Evolutionary conservation across 768 basidiomycete species (phyloP).

Genomic region (Mycena belliarum): DNA sequence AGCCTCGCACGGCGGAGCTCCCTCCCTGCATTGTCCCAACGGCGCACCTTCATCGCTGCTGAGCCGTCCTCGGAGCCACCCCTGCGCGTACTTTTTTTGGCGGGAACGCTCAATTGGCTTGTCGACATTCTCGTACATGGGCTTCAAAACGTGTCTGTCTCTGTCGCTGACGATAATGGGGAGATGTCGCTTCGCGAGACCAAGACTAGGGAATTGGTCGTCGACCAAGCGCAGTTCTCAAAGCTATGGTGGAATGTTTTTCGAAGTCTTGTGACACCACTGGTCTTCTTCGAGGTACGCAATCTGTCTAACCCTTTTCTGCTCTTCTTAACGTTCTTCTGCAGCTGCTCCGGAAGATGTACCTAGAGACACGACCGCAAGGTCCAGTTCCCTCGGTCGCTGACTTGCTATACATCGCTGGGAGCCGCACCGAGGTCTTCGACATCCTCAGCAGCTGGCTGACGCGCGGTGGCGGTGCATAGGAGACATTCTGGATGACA

Average conservation of each 20-base stretch:
- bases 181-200: slow-evolving; percentile 78
- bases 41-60: slow-evolving; percentile 55
- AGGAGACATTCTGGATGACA: slow-evolving; percentile 78
- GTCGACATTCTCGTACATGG: slow-evolving; percentile 80
- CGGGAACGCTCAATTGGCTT: slow-evolving; percentile 73
- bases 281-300: slow-evolving; percentile 84
- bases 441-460: slow-evolving; percentile 74
- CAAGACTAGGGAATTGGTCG: slow-evolving; percentile 68
- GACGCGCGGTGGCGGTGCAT: slow-evolving; percentile 69
- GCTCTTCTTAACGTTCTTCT: slow-evolving; percentile 8
- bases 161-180: slow-evolving; percentile 84
- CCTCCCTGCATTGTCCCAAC: slow-evolving; percentile 71
- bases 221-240: slow-evolving; percentile 74
- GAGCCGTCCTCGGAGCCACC: slow-evolving; percentile 72
- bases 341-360: slow-evolving; percentile 77
- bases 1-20: slow-evolving; percentile 77
- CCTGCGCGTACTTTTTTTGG: slow-evolving; percentile 74
- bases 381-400: slow-evolving; percentile 42
- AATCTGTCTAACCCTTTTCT: slow-evolving; percentile 3
- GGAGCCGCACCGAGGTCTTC: slow-evolving; percentile 61
- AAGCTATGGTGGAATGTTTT: slow-evolving; percentile 84
- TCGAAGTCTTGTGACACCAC: slow-evolving; percentile 77
- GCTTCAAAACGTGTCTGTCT: slow-evolving; percentile 75
- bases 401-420: slow-evolving; percentile 52
- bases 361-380: slow-evolving; percentile 50